Conservation (phyloP, 306 rosid genomes). For the Sicyos baderoa region DNA sequence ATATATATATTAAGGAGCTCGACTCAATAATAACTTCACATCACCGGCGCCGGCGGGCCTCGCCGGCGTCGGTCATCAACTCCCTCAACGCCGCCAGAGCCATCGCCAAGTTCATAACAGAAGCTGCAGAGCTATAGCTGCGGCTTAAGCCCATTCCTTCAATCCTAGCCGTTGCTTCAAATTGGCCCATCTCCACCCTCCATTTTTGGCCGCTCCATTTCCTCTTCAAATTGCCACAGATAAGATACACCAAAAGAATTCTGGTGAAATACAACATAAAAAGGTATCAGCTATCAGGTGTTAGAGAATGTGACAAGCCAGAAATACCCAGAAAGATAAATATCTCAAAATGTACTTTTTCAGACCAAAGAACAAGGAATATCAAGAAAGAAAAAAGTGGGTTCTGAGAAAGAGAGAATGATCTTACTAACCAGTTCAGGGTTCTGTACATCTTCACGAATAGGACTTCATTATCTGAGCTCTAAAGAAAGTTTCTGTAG, state of each 20-base stretch:
- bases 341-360: not conserved
- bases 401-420: not conserved
- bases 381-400: not conserved
- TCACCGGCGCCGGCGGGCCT: slow-evolving; percentile 15
- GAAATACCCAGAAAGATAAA: slow-evolving; percentile 13
- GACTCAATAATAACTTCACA: slow-evolving; percentile 27
- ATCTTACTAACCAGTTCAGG: not conserved
- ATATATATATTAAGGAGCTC: too few relatives aligned
- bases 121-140: not conserved
- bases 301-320: not conserved
- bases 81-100: slow-evolving; percentile 31
- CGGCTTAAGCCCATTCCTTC: not conserved
- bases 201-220: slow-evolving; percentile 23
- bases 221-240: not conserved
- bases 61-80: slow-evolving; percentile 6
- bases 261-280: not conserved
- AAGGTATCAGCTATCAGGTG: not conserved
- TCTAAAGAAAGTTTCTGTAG: too few relatives aligned
- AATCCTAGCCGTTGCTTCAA: slow-evolving; percentile 26
- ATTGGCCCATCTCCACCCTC: slow-evolving; percentile 20
- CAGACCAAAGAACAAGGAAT: not conserved
- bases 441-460: slow-evolving; percentile 3
- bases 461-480: not conserved
- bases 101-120: slow-evolving; percentile 29
- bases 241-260: not conserved